A percentile compares a stretch with the other conserved stretches of the same genome.
Conservation (phyloP, 176 grass and related monocot genomes). For the barley (Hordeum vulgare) region DNA sequence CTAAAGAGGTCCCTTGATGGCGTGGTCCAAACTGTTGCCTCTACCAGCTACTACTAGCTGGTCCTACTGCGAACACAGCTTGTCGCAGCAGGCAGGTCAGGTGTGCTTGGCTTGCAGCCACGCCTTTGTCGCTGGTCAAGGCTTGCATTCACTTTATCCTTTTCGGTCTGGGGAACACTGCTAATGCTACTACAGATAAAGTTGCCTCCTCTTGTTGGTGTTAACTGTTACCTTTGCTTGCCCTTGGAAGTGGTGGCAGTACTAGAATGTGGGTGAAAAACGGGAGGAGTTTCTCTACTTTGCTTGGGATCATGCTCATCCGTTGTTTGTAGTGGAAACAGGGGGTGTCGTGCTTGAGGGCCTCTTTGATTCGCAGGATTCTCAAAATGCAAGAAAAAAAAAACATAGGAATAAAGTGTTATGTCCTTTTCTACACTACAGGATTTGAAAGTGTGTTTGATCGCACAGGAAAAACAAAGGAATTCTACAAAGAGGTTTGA, state of each 20-base stretch:
- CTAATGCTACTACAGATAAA: conserved; percentile 8
- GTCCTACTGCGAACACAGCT: conserved; percentile 11
- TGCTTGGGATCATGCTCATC: not conserved
- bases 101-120: not conserved
- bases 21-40: conserved; percentile 16
- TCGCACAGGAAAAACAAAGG: no score
- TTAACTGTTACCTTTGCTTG: not conserved
- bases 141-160: not conserved
- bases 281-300: not conserved
- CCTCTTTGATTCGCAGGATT: no score
- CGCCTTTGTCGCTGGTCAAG: conserved; percentile 43
- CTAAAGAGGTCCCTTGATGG: not conserved
- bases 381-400: no score
- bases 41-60: not conserved
- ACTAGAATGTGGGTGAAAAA: not conserved
- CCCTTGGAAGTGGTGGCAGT: no score
- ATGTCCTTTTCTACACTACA: no score
- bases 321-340: no score
- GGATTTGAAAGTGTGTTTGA: no score
- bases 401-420: no score
- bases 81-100: conserved; percentile 23
- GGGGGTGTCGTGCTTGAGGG: no score
- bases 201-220: conserved; percentile 13
- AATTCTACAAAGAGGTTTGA: no score
- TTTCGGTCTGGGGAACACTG: conserved; percentile 22